Evolutionary conservation across 768 basidiomycete genomes (phyloP).

Genomic region (Goffeauzyma gilvescens): DNA sequence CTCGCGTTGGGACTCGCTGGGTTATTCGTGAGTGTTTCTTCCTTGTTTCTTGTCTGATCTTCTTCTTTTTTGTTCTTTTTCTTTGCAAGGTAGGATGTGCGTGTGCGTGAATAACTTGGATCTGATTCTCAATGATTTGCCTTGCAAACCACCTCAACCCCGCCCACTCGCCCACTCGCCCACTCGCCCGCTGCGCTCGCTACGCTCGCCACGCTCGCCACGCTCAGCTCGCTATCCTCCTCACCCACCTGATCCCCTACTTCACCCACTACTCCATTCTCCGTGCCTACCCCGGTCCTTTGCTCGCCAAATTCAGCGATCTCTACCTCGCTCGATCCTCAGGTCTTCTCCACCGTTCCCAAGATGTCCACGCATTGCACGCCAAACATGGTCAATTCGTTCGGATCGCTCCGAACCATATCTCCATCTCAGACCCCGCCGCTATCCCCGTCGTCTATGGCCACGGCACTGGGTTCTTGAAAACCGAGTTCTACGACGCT

Average conservation of each 20-base stretch:
- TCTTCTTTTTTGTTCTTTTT: too few species aligned
- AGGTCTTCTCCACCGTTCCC: slow-evolving; percentile 54
- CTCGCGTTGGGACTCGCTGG: too few species aligned
- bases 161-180: too few species aligned
- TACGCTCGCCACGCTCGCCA: neutral
- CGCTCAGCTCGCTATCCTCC: slow-evolving; percentile 23
- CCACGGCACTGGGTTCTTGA: slow-evolving; percentile 65
- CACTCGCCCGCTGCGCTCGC: too few species aligned
- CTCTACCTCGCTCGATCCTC: slow-evolving; percentile 50
- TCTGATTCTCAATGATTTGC: too few species aligned
- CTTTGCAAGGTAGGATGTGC: too few species aligned
- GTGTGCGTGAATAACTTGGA: too few species aligned
- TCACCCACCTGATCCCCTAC: slow-evolving; percentile 42
- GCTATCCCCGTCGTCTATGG: slow-evolving; percentile 59
- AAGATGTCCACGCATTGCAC: slow-evolving; percentile 55
- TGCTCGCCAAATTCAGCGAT: slow-evolving; percentile 51
- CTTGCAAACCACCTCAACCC: too few species aligned
- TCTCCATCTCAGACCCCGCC: slow-evolving; percentile 58
- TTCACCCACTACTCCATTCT: slow-evolving; percentile 42
- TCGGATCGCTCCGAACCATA: slow-evolving; percentile 55
- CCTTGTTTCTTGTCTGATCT: too few species aligned
- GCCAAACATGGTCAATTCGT: slow-evolving; percentile 56
- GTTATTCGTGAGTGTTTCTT: too few species aligned
- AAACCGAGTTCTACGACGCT: slow-evolving; percentile 45
- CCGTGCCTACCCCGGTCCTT: slow-evolving; percentile 48